phyloP scores from a whole-genome alignment of 352 stramenopile species.

The Globisporangium barbulae region DNA sequence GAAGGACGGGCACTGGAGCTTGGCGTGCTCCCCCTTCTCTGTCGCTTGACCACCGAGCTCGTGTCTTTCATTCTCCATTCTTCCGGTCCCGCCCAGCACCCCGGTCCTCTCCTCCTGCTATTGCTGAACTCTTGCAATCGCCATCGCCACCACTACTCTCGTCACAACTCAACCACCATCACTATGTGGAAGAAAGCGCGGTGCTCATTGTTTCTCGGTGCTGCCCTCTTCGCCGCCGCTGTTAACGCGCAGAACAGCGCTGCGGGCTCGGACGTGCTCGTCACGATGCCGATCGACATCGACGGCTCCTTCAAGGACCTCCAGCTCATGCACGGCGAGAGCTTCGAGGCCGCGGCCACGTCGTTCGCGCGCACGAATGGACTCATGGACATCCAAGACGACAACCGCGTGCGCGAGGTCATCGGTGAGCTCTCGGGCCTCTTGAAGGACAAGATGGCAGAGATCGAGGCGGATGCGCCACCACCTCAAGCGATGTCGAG shows the following conservation, averaged over 20 bases:
- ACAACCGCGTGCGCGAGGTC: constrained; percentile 43
- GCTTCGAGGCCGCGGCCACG: constrained; percentile 52
- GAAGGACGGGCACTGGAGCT: neutral
- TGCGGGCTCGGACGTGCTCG: constrained; percentile 39
- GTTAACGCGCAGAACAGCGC: constrained; percentile 21
- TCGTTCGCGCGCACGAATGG: constrained; percentile 65
- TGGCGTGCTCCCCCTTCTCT: neutral
- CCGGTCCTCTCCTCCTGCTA: neutral
- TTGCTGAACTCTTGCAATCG: neutral
- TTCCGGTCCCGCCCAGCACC: neutral
- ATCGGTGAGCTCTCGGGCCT: constrained; percentile 65
- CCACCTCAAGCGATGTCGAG: constrained; percentile 18
- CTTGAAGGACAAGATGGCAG: constrained; percentile 57
- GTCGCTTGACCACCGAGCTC: neutral
- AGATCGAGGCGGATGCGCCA: constrained; percentile 32
- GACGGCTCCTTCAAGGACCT: constrained; percentile 60
- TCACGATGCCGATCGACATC: constrained; percentile 65
- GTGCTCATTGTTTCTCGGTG: constrained; percentile 23
- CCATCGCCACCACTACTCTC: constrained; percentile 12
- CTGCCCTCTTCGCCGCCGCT: constrained; percentile 17
- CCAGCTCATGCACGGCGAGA: constrained; percentile 67
- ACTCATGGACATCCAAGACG: constrained; percentile 46
- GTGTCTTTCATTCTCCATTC: constrained; percentile 5
- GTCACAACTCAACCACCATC: neutral
- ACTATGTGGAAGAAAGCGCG: constrained; percentile 19